phyloP scores from a whole-genome alignment of 305 asterid species.

The Ruellia speciosa region DNA sequence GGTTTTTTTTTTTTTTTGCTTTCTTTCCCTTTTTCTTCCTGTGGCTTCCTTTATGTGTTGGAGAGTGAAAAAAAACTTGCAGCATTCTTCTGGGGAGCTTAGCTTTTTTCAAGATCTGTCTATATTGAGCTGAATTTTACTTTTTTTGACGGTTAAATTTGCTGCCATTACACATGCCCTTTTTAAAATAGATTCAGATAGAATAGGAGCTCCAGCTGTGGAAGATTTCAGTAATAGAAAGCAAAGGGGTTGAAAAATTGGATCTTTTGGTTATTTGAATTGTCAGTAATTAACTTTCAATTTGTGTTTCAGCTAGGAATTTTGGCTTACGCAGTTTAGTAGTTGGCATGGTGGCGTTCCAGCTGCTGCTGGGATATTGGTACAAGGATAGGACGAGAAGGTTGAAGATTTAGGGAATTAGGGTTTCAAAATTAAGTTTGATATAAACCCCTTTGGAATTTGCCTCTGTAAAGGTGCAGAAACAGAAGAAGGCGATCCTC shows the following conservation, averaged over 20 bases:
- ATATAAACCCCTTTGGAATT: slow-evolving; percentile 4
- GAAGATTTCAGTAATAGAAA: slow-evolving; percentile 20
- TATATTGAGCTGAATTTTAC: slow-evolving; percentile 14
- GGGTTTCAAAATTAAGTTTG: slow-evolving; percentile 17
- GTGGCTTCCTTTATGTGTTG: too few species aligned
- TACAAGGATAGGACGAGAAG: slow-evolving; percentile 8
- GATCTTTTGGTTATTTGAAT: slow-evolving; percentile 22
- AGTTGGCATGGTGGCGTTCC: slow-evolving; percentile 17
- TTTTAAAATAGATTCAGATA: slow-evolving; percentile 16
- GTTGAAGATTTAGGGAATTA: slow-evolving; percentile 17
- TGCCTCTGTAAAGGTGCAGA: slow-evolving; percentile 15
- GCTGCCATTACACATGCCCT: slow-evolving; percentile 14
- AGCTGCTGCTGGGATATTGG: slow-evolving; percentile 13
- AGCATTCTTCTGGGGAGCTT: slow-evolving; percentile 19
- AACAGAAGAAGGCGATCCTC: slow-evolving; percentile 19
- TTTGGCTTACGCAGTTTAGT: slow-evolving; percentile 18
- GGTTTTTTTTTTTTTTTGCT: slow-evolving; percentile 14
- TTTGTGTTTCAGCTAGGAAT: slow-evolving; percentile 18
- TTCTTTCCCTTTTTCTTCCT: not conserved
- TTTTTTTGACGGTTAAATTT: slow-evolving; percentile 2
- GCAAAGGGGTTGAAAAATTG: slow-evolving; percentile 12
- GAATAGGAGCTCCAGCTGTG: slow-evolving; percentile 23
- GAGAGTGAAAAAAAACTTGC: slow-evolving; percentile 1
- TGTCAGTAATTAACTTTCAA: slow-evolving; percentile 14
- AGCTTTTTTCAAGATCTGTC: slow-evolving; percentile 32